Conservation (phyloP, 2,329 filamentous ascomycete genomes). For the Colletotrichum simmondsii region DNA sequence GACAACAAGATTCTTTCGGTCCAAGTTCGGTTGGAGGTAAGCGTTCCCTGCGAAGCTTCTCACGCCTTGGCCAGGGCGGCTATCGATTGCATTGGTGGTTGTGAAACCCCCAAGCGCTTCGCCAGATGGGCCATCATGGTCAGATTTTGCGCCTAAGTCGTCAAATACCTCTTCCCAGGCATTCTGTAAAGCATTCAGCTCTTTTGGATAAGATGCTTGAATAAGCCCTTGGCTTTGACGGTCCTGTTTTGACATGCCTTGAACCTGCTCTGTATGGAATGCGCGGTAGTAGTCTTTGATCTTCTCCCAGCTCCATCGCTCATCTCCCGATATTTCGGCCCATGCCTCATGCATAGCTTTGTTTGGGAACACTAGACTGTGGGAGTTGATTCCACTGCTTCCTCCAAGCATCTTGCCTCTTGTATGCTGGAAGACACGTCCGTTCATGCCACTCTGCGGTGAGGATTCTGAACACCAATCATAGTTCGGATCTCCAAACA, state of each 20-base stretch:
- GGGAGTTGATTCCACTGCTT: slow-evolving; percentile 3
- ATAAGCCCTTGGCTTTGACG: neutral
- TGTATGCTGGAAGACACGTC: neutral
- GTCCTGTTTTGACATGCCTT: neutral
- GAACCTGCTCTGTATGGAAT: neutral
- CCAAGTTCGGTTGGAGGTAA: neutral
- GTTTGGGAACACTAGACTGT: neutral
- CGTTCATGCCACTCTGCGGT: neutral
- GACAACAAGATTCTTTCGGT: neutral
- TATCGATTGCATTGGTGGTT: neutral
- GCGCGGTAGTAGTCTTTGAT: neutral
- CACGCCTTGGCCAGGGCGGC: neutral
- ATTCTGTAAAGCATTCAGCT: neutral
- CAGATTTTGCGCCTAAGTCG: neutral
- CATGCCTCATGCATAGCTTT: neutral
- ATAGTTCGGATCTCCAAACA: neutral
- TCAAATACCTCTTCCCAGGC: neutral
- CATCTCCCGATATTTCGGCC: neutral
- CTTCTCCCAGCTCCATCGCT: neutral
- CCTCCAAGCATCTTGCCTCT: neutral
- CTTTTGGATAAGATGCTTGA: neutral
- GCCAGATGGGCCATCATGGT: neutral
- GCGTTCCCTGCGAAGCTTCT: slow-evolving; percentile 1
- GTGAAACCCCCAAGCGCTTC: neutral
- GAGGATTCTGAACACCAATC: slow-evolving; percentile 1